Evolutionary conservation across 2,329 filamentous ascomycete genomes (phyloP).

Genomic region (Fusarium globosum): DNA sequence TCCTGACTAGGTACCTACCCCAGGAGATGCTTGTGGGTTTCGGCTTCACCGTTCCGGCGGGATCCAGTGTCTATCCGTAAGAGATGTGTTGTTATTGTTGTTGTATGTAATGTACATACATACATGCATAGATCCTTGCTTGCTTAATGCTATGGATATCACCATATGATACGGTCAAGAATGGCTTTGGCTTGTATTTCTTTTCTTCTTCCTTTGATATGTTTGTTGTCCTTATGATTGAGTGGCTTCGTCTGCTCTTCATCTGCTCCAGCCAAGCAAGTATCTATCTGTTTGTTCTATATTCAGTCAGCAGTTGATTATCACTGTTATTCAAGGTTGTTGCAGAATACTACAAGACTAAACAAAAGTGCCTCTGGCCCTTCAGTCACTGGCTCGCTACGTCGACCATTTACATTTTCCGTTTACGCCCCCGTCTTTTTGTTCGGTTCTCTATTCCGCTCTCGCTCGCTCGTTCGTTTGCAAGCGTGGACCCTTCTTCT

Average conservation of each 20-base stretch:
- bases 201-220: background rate
- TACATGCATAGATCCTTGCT: background rate
- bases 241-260: background rate
- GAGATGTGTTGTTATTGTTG: background rate
- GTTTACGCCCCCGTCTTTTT: slow-evolving; percentile 7
- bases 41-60: slow-evolving; percentile 33
- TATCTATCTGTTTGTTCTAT: background rate
- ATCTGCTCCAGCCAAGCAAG: background rate
- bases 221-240: background rate
- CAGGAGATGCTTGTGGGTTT: slow-evolving; percentile 16
- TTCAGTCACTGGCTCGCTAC: slow-evolving; percentile 27
- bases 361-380: slow-evolving; percentile 2
- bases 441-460: slow-evolving; percentile 37
- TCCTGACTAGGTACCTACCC: background rate
- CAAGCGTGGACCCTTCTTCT: slow-evolving; percentile 14
- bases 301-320: background rate
- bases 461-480: slow-evolving; percentile 1
- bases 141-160: background rate
- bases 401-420: slow-evolving; percentile 31
- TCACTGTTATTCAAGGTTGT: background rate
- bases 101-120: background rate
- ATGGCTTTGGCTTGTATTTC: background rate
- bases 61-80: slow-evolving; percentile 1
- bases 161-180: background rate
- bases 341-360: slow-evolving; percentile 4